phyloP scores from a whole-genome alignment of 1,139 yeast genomes.

The Eremothecium sinecaudum region DNA sequence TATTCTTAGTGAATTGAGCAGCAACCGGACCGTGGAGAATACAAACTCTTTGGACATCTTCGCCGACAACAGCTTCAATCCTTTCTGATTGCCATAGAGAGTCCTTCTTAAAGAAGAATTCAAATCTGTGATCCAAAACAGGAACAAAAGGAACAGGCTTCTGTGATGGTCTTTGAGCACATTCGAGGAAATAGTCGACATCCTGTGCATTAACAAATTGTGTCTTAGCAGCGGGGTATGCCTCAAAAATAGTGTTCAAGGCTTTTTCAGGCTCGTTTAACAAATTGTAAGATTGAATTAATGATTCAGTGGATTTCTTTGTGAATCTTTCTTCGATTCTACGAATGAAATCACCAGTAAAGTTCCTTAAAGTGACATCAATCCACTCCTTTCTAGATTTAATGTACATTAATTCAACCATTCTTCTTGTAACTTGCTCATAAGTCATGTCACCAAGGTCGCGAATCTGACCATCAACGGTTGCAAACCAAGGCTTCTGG shows the following conservation, averaged over 20 bases:
- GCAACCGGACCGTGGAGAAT: slow-evolving; percentile 98
- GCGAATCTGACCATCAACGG: slow-evolving; percentile 58
- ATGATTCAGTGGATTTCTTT: slow-evolving; percentile 44
- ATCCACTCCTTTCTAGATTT: slow-evolving; percentile 79
- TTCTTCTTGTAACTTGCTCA: slow-evolving; percentile 78
- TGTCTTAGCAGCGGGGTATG: slow-evolving; percentile 62
- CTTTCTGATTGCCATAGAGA: slow-evolving; percentile 98
- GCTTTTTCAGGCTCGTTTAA: slow-evolving; percentile 58
- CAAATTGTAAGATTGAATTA: slow-evolving; percentile 64
- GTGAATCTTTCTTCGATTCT: slow-evolving; percentile 97
- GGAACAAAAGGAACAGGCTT: slow-evolving; percentile 99
- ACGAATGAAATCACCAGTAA: slow-evolving; percentile 77
- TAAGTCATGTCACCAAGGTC: slow-evolving; percentile 96
- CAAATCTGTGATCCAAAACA: slow-evolving; percentile 85
- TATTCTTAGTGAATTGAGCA: slow-evolving; percentile 79
- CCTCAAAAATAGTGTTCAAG: slow-evolving; percentile 49
- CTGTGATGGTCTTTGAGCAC: slow-evolving; percentile 76
- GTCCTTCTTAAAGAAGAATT: slow-evolving; percentile 94
- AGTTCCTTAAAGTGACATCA: slow-evolving; percentile 75
- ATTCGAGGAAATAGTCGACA: slow-evolving; percentile 80
- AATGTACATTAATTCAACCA: slow-evolving; percentile 83
- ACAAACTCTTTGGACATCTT: slow-evolving; percentile 97
- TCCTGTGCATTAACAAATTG: slow-evolving; percentile 94
- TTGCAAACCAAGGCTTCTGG: slow-evolving; percentile 94
- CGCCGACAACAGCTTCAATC: slow-evolving; percentile 89